phyloP scores from a whole-genome alignment of 176 grass and related monocot species.

The bread wheat (Triticum aestivum) region DNA sequence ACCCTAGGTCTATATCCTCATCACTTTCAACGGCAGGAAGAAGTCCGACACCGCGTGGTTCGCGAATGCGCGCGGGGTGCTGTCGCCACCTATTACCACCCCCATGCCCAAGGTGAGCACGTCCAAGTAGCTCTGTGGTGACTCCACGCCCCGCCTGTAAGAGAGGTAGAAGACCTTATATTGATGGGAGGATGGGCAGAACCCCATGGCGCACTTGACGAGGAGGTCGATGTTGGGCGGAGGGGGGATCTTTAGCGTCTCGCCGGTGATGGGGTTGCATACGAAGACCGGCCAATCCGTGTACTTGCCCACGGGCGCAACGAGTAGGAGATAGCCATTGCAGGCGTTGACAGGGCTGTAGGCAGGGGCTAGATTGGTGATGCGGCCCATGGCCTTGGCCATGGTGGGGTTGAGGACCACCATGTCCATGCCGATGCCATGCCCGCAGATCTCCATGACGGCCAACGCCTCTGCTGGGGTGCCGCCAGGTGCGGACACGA shows the following conservation, averaged over 20 bases:
- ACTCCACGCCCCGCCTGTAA: too few relatives aligned
- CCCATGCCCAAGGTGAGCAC: background rate
- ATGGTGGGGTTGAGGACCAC: too few relatives aligned
- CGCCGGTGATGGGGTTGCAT: background rate
- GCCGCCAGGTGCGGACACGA: too few relatives aligned
- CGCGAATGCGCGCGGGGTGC: fast-evolving
- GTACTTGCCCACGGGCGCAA: too few relatives aligned
- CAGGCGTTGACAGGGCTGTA: background rate
- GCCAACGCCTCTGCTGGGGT: too few relatives aligned
- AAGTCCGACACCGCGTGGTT: too few relatives aligned
- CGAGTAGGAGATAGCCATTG: background rate
- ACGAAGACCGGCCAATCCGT: background rate
- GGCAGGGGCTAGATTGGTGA: background rate
- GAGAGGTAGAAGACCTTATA: background rate
- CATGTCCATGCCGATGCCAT: too few relatives aligned
- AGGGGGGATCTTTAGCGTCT: background rate
- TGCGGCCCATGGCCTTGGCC: background rate
- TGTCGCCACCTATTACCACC: background rate
- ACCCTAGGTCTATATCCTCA: too few relatives aligned
- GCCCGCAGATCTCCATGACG: too few relatives aligned
- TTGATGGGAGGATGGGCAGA: background rate
- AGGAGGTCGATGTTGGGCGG: background rate
- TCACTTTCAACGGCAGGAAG: background rate
- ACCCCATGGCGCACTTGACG: background rate
- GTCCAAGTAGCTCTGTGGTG: background rate